A percentile compares a stretch with the other conserved stretches of the same genome.
These are phyloP conservation scores for Colletotrichum eremochloae DNA, from an alignment of 2,329 filamentous ascomycete species.

Conservation along the genomic window DNA sequence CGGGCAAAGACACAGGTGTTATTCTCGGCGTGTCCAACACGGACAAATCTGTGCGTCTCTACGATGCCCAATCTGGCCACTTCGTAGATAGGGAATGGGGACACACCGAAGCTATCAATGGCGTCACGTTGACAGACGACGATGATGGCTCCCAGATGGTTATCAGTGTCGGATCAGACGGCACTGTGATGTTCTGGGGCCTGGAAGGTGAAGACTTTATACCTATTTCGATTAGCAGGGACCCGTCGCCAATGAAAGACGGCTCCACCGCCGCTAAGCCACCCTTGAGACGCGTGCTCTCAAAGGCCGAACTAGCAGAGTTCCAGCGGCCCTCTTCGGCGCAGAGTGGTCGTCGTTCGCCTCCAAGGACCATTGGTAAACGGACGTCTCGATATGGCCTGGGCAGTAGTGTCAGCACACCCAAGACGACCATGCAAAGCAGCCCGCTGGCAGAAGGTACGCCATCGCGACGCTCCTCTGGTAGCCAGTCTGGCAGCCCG, in stretches of 20 bases:
- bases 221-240: slow-evolving; percentile 59
- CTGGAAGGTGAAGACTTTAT: slow-evolving; percentile 64
- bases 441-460: slow-evolving; percentile 62
- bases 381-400: slow-evolving; percentile 68
- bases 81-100: slow-evolving; percentile 93
- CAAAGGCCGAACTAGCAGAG: slow-evolving; percentile 87
- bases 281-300: slow-evolving; percentile 87
- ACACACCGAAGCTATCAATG: slow-evolving; percentile 93
- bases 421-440: slow-evolving; percentile 54
- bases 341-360: slow-evolving; percentile 65
- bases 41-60: slow-evolving; percentile 94
- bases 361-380: slow-evolving; percentile 66
- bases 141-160: slow-evolving; percentile 69
- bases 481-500: slow-evolving; percentile 61
- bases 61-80: slow-evolving; percentile 81
- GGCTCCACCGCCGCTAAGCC: slow-evolving; percentile 69
- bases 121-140: slow-evolving; percentile 78
- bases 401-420: slow-evolving; percentile 51
- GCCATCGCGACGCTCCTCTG: slow-evolving; percentile 62
- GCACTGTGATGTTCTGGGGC: slow-evolving; percentile 85
- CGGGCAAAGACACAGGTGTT: slow-evolving; percentile 69
- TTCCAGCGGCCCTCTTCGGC: slow-evolving; percentile 71
- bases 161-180: slow-evolving; percentile 83
- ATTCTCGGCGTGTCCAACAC: slow-evolving; percentile 92
- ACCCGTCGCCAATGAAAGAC: slow-evolving; percentile 68